A percentile compares a stretch with the other conserved stretches of the same genome.
phyloP scores from a whole-genome alignment of 768 basidiomycete genomes.

The Agaricus blazei region DNA sequence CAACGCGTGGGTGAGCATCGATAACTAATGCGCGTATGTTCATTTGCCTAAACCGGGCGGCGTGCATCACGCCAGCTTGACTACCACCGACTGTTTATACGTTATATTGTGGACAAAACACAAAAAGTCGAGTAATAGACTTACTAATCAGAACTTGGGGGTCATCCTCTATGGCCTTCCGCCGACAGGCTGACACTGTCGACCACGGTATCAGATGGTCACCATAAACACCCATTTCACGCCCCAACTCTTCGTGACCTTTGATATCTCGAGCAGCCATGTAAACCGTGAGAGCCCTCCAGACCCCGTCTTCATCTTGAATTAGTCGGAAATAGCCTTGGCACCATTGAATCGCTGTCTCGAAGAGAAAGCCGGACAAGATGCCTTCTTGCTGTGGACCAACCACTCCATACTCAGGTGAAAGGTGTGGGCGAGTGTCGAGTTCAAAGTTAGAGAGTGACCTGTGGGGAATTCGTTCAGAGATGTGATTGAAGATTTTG shows the following conservation, averaged over 20 bases:
- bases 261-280: slow-evolving; percentile 2
- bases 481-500: not conserved
- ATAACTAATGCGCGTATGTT: slow-evolving; percentile 5
- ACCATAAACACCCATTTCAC: slow-evolving; percentile 3
- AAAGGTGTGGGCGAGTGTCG: not conserved
- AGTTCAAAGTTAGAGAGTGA: slow-evolving; percentile 4
- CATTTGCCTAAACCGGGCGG: slow-evolving; percentile 10
- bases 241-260: not conserved
- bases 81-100: slow-evolving; percentile 4
- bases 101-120: not conserved
- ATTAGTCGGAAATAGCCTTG: slow-evolving; percentile 3
- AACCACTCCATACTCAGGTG: not conserved
- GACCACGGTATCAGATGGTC: slow-evolving; percentile 1
- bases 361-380: slow-evolving; percentile 3
- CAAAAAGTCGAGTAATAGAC: not conserved
- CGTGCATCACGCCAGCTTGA: not conserved
- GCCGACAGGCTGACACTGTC: not conserved
- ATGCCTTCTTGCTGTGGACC: not conserved
- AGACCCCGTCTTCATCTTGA: slow-evolving; percentile 1
- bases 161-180: not conserved
- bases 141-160: slow-evolving; percentile 5
- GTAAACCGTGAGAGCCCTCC: slow-evolving; percentile 5
- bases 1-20: not conserved
- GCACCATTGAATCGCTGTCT: slow-evolving; percentile 5
- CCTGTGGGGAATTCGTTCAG: not conserved